Evolutionary conservation across 2,329 filamentous ascomycete genomes (phyloP).

Genomic region (Fusarium abutilonis): DNA sequence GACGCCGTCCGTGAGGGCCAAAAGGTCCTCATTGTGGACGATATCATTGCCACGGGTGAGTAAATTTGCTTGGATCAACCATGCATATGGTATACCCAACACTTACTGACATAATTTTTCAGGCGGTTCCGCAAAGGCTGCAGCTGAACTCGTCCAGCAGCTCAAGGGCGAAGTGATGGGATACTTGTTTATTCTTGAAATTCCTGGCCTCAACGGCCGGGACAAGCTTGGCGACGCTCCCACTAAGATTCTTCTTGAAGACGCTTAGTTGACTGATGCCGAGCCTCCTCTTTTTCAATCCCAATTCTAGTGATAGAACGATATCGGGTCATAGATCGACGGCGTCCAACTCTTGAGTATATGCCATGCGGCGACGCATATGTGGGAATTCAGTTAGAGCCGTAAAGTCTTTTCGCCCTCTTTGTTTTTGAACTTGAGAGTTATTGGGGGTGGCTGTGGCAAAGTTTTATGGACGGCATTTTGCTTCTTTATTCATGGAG

Average conservation of each 20-base stretch:
- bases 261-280: constrained; percentile 41
- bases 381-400: constrained; percentile 31
- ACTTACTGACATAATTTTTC: constrained; percentile 33
- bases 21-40: constrained; percentile 92
- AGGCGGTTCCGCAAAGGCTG: constrained; percentile 93
- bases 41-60: constrained; percentile 97
- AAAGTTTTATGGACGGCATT: constrained; percentile 20
- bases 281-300: constrained; percentile 29
- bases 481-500: constrained; percentile 34
- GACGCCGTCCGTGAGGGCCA: constrained; percentile 86
- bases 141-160: constrained; percentile 84
- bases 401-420: constrained; percentile 25
- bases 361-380: constrained; percentile 23
- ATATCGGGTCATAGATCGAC: constrained; percentile 27
- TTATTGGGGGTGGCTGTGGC: constrained; percentile 26
- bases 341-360: constrained; percentile 23
- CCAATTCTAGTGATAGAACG: constrained; percentile 26
- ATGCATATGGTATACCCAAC: constrained; percentile 8
- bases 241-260: constrained; percentile 81
- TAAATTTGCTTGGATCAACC: constrained; percentile 31
- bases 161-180: constrained; percentile 87
- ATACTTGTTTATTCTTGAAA: constrained; percentile 95
- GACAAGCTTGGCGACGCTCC: constrained; percentile 84
- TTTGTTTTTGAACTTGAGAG: constrained; percentile 31
- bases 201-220: constrained; percentile 90